Evolutionary conservation across 441 rosid species (phyloP).

Genomic region (Geranium incanum): DNA sequence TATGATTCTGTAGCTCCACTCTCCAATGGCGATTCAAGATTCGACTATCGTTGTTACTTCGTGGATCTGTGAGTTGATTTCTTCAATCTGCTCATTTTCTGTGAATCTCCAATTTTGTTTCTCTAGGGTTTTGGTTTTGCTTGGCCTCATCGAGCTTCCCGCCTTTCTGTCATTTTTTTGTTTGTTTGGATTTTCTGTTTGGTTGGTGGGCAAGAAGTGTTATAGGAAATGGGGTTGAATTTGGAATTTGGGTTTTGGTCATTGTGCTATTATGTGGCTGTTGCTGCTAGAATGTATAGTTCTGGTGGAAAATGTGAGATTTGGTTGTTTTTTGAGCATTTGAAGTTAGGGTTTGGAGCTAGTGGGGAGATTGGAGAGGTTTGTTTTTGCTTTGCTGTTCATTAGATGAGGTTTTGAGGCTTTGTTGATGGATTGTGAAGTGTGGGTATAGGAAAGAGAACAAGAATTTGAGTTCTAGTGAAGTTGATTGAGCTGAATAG

Average conservation of each 20-base stretch:
- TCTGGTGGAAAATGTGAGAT: neutral
- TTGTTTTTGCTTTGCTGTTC: neutral
- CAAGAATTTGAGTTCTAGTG: neutral
- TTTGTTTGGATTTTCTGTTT: neutral
- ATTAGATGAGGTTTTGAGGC: neutral
- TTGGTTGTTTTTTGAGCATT: neutral
- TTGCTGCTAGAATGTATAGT: neutral
- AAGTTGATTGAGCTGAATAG: neutral
- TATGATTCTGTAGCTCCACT: no score
- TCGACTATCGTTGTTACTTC: no score
- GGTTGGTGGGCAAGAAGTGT: neutral
- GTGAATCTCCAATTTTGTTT: no score
- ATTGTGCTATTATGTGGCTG: no score
- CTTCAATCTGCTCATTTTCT: no score
- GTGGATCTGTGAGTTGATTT: no score
- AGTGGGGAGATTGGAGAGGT: neutral
- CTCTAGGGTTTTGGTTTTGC: no score
- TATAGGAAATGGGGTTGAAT: neutral
- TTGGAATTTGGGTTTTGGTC: neutral
- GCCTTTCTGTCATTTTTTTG: neutral
- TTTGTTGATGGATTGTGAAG: neutral
- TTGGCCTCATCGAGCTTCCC: neutral
- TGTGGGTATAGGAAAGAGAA: neutral
- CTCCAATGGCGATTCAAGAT: no score
- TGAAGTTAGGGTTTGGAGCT: neutral